A percentile compares a stretch with the other conserved stretches of the same genome.
phyloP scores from a whole-genome alignment of 192 early-diverging fungal genomes.

The Dissophora globulifera region DNA sequence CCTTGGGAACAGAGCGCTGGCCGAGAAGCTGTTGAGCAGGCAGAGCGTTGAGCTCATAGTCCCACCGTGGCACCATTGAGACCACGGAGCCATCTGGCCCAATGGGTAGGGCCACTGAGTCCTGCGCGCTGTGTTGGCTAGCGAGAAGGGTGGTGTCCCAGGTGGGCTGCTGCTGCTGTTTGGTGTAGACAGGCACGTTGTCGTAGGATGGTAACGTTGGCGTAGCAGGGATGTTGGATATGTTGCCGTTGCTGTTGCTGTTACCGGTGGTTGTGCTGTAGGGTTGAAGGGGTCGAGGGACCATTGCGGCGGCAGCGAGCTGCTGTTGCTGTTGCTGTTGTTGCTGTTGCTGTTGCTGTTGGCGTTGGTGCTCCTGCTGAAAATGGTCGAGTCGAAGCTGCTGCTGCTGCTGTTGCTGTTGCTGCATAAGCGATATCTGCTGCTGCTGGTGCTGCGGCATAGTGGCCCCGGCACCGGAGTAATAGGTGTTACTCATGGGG shows the following conservation, averaged over 20 bases:
- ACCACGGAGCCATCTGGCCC: conserved; percentile 36
- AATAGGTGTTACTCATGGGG: conserved; percentile 27
- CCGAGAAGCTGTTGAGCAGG: conserved; percentile 18
- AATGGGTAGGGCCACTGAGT: conserved; percentile 27
- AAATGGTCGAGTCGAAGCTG: conserved; percentile 34
- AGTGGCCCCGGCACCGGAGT: conserved; percentile 12
- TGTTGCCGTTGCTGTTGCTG: conserved; percentile 19
- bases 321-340: conserved; percentile 5
- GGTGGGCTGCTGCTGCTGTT: conserved; percentile 5
- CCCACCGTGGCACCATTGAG: conserved; percentile 26
- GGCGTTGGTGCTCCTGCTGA: conserved; percentile 26
- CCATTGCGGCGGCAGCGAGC: conserved; percentile 3
- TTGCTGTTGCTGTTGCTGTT: conserved; percentile 20
- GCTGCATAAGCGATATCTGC: conserved; percentile 20
- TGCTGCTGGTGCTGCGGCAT: conserved; percentile 40
- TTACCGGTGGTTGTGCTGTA: conserved; percentile 7
- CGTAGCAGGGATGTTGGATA: conserved; percentile 1
- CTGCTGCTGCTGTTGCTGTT: conserved; percentile 31
- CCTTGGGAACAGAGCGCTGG: conserved; percentile 3
- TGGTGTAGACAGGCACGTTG: not conserved
- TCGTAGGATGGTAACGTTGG: conserved; percentile 4
- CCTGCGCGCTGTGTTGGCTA: conserved; percentile 8
- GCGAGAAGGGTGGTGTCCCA: conserved; percentile 25
- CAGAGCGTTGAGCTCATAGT: conserved; percentile 20
- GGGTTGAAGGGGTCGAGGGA: conserved; percentile 18